Evolutionary conservation across 108 stramenopile genomes (phyloP).

Genomic region (Schizochytrium sp.): DNA sequence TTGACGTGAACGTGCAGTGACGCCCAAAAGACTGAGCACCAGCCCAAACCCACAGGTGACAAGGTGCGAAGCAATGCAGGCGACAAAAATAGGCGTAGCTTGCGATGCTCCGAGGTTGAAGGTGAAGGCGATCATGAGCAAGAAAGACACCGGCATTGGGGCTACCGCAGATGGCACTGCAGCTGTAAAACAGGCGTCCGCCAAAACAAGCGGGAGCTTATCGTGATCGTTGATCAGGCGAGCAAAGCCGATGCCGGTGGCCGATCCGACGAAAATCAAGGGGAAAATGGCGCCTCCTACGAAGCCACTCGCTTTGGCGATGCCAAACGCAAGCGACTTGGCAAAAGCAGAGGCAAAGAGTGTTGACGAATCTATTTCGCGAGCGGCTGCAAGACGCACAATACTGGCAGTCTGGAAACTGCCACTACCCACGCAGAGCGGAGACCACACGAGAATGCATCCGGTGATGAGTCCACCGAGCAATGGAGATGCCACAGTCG

Average conservation of each 20-base stretch:
- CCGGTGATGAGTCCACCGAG: background rate
- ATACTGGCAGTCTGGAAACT: background rate
- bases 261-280: background rate
- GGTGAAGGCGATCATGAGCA: background rate
- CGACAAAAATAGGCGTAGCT: background rate
- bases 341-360: background rate
- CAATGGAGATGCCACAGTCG: background rate
- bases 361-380: background rate
- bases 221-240: background rate
- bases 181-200: background rate
- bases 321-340: background rate
- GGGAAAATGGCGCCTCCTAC: background rate
- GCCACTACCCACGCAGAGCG: background rate
- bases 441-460: background rate
- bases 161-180: background rate
- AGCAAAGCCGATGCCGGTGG: background rate
- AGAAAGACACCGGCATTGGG: background rate
- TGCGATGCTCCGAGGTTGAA: background rate
- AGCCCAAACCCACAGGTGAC: background rate
- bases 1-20: no score
- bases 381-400: background rate
- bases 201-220: background rate
- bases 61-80: background rate
- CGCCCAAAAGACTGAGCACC: background rate
- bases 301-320: background rate